These are phyloP conservation scores for Lolium multiflorum DNA, from an alignment of 176 grass and related monocot genomes.

Conservation along the genomic window DNA sequence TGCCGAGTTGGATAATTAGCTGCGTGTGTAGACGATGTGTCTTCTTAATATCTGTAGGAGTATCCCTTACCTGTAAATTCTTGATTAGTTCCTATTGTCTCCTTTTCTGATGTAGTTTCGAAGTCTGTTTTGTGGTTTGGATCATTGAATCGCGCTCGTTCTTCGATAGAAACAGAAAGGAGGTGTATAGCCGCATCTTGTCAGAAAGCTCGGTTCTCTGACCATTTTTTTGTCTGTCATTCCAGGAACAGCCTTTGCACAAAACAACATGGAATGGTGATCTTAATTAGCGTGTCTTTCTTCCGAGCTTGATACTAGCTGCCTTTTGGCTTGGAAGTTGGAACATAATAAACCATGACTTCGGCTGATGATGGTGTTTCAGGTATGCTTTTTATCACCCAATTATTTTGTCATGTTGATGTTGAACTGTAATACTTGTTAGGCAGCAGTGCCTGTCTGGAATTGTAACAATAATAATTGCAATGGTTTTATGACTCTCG, in stretches of 20 bases:
- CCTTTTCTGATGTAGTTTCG: background rate
- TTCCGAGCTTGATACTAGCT: background rate
- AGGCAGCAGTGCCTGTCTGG: background rate
- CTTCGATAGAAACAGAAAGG: background rate
- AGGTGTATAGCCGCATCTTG: background rate
- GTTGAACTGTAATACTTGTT: background rate
- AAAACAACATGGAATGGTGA: background rate
- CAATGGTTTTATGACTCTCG: background rate
- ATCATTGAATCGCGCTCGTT: background rate
- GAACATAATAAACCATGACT: constrained; percentile 44
- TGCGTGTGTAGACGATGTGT: background rate
- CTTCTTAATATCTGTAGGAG: background rate
- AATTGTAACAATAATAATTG: background rate
- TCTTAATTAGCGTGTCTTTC: background rate
- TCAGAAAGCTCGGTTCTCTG: background rate
- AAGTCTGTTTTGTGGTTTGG: background rate
- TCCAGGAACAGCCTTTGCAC: background rate
- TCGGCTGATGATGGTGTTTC: constrained; percentile 45
- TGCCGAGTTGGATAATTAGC: background rate
- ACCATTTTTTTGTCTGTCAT: background rate
- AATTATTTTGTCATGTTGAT: background rate
- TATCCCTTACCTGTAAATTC: background rate
- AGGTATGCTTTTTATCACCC: constrained; percentile 38
- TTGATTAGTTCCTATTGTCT: background rate
- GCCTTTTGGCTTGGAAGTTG: background rate